A percentile compares a stretch with the other conserved stretches of the same genome.
These are phyloP conservation scores for Theobroma grandiflorum DNA, from an alignment of 441 rosid genomes.

Conservation along the genomic window DNA sequence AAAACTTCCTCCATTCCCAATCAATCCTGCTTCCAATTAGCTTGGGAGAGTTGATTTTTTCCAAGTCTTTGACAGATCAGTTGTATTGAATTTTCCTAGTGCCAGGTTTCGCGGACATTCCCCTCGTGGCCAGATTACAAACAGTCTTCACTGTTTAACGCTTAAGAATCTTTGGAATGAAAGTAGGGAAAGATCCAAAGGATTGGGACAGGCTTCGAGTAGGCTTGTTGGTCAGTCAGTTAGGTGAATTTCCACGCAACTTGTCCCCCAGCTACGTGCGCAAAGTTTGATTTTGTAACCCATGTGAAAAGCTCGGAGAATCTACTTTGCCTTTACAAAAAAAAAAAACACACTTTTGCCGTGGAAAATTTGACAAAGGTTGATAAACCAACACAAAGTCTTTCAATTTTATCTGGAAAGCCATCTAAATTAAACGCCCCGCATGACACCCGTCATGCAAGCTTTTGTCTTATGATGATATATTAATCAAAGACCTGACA, in stretches of 20 bases:
- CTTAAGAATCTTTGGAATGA: not conserved
- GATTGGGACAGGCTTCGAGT: not conserved
- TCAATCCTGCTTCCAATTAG: not conserved
- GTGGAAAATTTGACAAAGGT: not conserved
- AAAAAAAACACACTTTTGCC: not conserved
- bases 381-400: not conserved
- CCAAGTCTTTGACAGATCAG: not conserved
- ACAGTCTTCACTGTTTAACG: not conserved
- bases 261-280: not conserved
- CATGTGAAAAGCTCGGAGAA: not conserved
- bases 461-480: not conserved
- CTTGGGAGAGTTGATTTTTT: not conserved
- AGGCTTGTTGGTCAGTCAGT: not conserved
- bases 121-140: too few species aligned
- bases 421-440: not conserved
- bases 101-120: not conserved
- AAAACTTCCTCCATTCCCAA: not conserved
- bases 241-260: conserved; percentile 3
- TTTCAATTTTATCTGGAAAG: not conserved
- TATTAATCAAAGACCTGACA: not conserved
- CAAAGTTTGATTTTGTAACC: not conserved
- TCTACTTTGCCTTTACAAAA: not conserved
- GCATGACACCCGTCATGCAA: not conserved
- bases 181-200: not conserved
- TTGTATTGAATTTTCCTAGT: not conserved